Evolutionary conservation across 2,329 filamentous ascomycete genomes (phyloP), one percentile per base, ranked within the genome.

Genomic region (Epichloe baconii): DNA sequence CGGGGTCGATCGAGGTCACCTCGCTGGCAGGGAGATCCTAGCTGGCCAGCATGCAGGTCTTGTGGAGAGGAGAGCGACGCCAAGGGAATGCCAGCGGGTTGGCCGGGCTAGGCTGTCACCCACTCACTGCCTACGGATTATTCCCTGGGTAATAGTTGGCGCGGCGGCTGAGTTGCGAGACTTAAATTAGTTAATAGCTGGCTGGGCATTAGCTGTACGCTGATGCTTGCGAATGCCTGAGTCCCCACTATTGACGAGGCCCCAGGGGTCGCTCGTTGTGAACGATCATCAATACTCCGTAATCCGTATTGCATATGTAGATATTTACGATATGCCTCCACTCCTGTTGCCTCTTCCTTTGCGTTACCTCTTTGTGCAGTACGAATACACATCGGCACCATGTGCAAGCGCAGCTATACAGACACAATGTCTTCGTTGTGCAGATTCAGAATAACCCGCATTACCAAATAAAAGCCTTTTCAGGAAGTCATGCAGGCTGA

Each of bases 71-170:
- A 5, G 36, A 38, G 14, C 14, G n/a, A 38, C 40, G 17, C 2
- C 17, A 41, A 21, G 44, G 48, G 52, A 52, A 54, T 49, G 49
- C 52, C 52, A 54, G 49, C 49, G 49, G 49, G 49, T 52, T 54
- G 52, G 52, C 49, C 42, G 44, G 43, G 44, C 26, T 45, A 17
- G 19, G 26, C 26, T 31, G 26, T 31, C 26, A 31, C 26, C 8
- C 6, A 10, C 7, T 8, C 26, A 31, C 26, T 31, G 26, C 6
- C 26, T 23, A 21, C 21, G 21, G 21, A 21, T 21, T 23, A 26
- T 8, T 26, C 26, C 26, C 26, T 26, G 26, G 26, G 8, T 31
- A 8, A 10, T 10, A 17, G 17, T 17, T 17, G 10, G 26, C 26
- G 26, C 26, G 26, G 8, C 26, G 26, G 26, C 26, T 26, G 23